phyloP scores from a whole-genome alignment of 164 flowering plant genomes.

The Echeveria elegans region DNA sequence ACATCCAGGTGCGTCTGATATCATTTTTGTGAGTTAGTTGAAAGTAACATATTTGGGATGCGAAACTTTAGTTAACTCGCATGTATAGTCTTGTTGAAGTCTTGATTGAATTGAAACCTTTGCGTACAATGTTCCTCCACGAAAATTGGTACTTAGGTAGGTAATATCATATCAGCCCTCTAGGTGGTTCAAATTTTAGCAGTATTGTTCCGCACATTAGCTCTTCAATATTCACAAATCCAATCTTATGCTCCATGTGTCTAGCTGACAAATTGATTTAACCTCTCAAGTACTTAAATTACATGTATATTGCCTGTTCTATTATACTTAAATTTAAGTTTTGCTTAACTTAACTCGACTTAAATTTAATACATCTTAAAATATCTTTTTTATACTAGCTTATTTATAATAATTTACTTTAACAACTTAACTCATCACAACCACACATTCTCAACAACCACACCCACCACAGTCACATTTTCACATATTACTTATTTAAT shows the following conservation, averaged over 20 bases:
- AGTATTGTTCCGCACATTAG: not conserved
- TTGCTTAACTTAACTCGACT: too few species aligned
- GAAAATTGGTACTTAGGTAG: not conserved
- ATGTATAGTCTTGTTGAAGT: not conserved
- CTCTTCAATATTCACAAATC: not conserved
- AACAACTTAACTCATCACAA: too few species aligned
- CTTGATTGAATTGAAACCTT: not conserved
- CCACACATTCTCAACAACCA: too few species aligned
- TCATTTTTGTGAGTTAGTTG: not conserved
- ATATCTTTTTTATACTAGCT: too few species aligned
- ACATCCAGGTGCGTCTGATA: slow-evolving; percentile 93
- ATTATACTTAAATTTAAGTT: too few species aligned
- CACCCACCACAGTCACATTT: too few species aligned
- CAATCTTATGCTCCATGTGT: not conserved
- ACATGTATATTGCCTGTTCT: too few species aligned
- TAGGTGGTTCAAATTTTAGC: not conserved
- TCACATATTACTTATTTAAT: too few species aligned
- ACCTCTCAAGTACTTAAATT: too few species aligned
- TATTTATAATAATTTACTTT: too few species aligned
- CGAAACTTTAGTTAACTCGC: not conserved
- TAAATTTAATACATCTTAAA: too few species aligned
- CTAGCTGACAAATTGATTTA: not conserved
- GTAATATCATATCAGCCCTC: not conserved
- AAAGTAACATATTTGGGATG: not conserved
- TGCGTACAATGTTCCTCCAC: not conserved